Base-by-base conservation (phyloP, 257 asterid species). In the Nicotiana noctiflora region DNA sequence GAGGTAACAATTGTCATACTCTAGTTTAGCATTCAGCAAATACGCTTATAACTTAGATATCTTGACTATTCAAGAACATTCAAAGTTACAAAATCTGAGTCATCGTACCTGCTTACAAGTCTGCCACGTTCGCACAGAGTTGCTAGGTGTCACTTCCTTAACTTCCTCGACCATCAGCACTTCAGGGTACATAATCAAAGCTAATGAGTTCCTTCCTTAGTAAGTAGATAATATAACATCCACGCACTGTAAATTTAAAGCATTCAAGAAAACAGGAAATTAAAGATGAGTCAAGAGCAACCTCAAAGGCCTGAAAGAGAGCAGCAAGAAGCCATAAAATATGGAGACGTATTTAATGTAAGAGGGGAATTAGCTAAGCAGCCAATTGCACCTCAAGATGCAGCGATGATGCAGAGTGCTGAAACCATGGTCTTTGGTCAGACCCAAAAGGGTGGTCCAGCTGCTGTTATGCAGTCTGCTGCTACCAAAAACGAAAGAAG, bases 401-500 rank as follows among this genome's bases (percentile, higher is more conserved):
- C 97, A 0, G 87, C 97, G n/a, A 82, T 91, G 91, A 91, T 90
- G 94, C 92, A 93, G 84, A 80, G 90, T 1, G 97, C 92, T 1
- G 93, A 92, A 77, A 63, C 88, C 75, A 49, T 83, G 8, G 82
- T 90, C 2, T 65, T 91, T 1, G 97, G 95, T 0, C 88, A 88
- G 76, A 87, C 89, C 5, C 92, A 83, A 79, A 88, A 87, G 34
- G 91, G 91, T 49, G 93, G 96, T 19, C 78, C 92, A 0, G 97
- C 92, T 5, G 89, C 92, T 37, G 80, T 83, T 59, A 88, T 92
- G 98, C 93, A 89, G 81, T 63, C 93, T 6, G 94, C 93, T 19
- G 92, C 97, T 55, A 52, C 88, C 40, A 53, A 55, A 5, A 92
- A 93, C 21, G 93, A 88, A 77, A 86, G 84, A 79, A 87, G 87